Base-by-base conservation (phyloP, 805 yeast genomes). In the Grigorovia transvaalensis region DNA sequence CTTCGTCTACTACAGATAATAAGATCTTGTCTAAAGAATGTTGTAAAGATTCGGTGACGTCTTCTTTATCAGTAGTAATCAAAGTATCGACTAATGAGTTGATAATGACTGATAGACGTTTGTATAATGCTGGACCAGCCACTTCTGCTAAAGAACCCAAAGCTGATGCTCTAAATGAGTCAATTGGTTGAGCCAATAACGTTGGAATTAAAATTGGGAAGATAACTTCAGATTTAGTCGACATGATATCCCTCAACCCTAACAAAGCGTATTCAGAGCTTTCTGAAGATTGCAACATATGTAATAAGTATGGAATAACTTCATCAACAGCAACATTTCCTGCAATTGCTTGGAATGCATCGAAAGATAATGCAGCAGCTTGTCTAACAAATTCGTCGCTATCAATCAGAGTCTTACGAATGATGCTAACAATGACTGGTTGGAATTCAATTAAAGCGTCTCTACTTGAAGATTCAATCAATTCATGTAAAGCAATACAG, bases 141-240 rank as follows among this genome's bases (percentile, higher is more conserved):
- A 88, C 96, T 50, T 86, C 82, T 0, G 96, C 95, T 65, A 90
- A 76, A 0, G 95, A 81, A 23, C 93, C 88, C 53, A 90, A 73
- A 3, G 96, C 95, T 51, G 78, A 76, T n/a, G 96, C 95, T 70
- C 89, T 88, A 71, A 83, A 83, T 0, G 80, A 74, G 58, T 87
- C 88, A 51, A 90, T 81, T 15, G 97, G 97, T 7, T 88, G 82
- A 6, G 81, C 67, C 63, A 91, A 74, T 63, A 93, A 75, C 0
- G 95, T 79, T 45, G 98, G 97, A 53, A 91, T 76, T 64, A 93
- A 77, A 47, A 88, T 85, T 48, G 98, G 97, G 89, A 95, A 89
- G 52, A 95, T 87, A 2, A 87, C 84, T 53, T 88, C 95, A 7
- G 97, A 78, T 62, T 87, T 88, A 2, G 89, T 82, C 11, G 93